Base-by-base conservation (phyloP, 257 asterid species). In the Solanum verrucosum region DNA sequence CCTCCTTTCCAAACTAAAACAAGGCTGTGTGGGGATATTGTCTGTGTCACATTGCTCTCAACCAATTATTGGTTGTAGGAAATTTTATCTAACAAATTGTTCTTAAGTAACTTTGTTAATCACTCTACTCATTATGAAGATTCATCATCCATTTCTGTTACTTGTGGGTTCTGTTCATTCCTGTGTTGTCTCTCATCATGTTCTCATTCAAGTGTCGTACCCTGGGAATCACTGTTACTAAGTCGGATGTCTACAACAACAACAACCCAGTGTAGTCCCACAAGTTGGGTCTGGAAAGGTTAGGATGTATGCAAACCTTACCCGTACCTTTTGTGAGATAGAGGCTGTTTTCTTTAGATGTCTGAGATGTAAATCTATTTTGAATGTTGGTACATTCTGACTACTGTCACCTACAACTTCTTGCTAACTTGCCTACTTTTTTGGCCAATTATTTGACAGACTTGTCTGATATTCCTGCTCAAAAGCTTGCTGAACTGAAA, bases 401-500 rank as follows among this genome's bases (percentile, higher is more conserved):
- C 67, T 49, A 44, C 44, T n/a, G 42, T 23, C 5, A 16, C 27
- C 83, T 71, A 13, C 34, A 9, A 38, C n/a, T 5, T 46, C 82
- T 31, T 27, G 40, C 87, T 87, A 38, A 71, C 83, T 21, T 33
- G 10, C 35, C 10, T 73, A 3, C 27, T 12, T 27, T 27, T 31
- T n/a, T 74, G 21, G 60, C 70, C 38, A 73, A 79, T 79, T 42
- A 42, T 84, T 77, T 25, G 84, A 87, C 94, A 97, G 99, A 96
- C 92, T 91, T 97, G 87, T 96, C 98, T 40, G 96, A 91, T 82
- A 93, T 97, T 73, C 98, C 99, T 15, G 90, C 83, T 65, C 86
- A 90, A 75, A 94, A 95, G 91, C 92, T 96, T 73, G 95, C 94
- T 87, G 93, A 96, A 88, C 44, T 97, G 93, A 95, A 92, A 89